Base-by-base conservation (phyloP, 768 basidiomycete species). In the Russula ochroleuca region DNA sequence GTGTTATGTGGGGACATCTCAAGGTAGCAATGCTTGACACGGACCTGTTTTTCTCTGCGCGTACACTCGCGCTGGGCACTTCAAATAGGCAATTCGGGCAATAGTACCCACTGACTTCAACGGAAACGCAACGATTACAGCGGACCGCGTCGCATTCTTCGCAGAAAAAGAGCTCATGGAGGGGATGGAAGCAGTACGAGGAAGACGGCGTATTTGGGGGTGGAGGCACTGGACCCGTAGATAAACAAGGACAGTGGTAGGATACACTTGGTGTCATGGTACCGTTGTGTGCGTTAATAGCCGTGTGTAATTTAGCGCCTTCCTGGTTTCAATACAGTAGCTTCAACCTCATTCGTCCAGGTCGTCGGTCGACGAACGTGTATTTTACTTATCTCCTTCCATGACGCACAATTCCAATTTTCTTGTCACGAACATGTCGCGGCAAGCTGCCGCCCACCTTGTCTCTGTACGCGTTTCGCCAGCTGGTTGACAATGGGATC, bases 21-120 rank as follows among this genome's bases (percentile, higher is more conserved):
- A 54, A 21, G 38, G 19, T 38, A n/a, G 28, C 28, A 28, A 28
- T 35, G 35, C 35, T 6, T 21, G 58, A 19, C 40, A 66, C 76
- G 69, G 67, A 92, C 96, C 95, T 83, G 71, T 97, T 97, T 98
- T 94, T 96, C 76, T 99, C 97, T 14, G 91, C 94, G 59, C 97
- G 82, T n/a, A 99, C 97, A 70, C 94, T 97, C 3, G 97, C 97
- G 72, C 89, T 94, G 0, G 97, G 96, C 13, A 99, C 97, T 73
- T 99, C 97, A 74, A 98, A 99, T 19, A 98, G 80, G 74, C 97
- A 99, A 73, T 96, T 95, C 37, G 97, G 97, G 73, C 97, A 99
- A 74, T 93, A 98, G 74, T 98, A 99, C 48, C 92, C 92, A 72
- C 92, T 91, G 73, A 98, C 90, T 83, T 99, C 97, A 49, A 93